Conservation (phyloP, 371 early-diverging fungal genomes). For the Syncephalastrum contaminatum region DNA sequence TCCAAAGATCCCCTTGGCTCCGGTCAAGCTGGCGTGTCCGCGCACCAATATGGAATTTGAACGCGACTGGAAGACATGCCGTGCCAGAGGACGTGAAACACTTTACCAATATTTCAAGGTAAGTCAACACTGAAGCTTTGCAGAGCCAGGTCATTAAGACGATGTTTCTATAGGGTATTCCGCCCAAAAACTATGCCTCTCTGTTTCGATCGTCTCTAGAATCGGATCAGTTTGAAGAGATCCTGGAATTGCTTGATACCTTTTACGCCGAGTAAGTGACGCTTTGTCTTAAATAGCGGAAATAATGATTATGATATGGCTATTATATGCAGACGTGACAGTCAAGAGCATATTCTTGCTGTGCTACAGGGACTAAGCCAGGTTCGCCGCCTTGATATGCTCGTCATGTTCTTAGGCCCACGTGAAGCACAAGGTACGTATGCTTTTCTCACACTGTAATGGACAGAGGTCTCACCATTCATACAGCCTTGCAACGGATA, state of each 20-base stretch:
- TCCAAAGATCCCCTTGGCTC: constrained; percentile 2
- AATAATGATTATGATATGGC: neutral
- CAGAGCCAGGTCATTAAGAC: constrained; percentile 1
- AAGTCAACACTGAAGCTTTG: constrained; percentile 2
- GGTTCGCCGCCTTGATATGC: constrained; percentile 67
- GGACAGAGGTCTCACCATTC: too few relatives aligned
- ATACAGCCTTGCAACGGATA: constrained; percentile 11
- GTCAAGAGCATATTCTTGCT: constrained; percentile 32
- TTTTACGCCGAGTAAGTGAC: constrained; percentile 21
- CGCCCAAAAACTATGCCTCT: constrained; percentile 44
- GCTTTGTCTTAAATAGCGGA: too few relatives aligned
- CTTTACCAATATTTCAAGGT: constrained; percentile 74
- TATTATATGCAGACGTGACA: constrained; percentile 19
- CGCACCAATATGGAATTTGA: constrained; percentile 73
- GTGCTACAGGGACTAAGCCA: constrained; percentile 48
- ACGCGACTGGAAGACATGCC: constrained; percentile 71
- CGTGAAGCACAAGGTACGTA: constrained; percentile 55
- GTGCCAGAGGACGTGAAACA: constrained; percentile 42
- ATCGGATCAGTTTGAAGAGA: constrained; percentile 63
- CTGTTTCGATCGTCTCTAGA: constrained; percentile 78
- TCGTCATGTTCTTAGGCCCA: constrained; percentile 62
- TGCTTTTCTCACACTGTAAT: neutral
- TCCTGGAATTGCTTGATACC: constrained; percentile 52
- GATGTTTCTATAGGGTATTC: constrained; percentile 33
- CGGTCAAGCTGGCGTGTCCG: constrained; percentile 37